Base-by-base conservation (phyloP, 306 rosid species). In the Trifolium dubium region DNA sequence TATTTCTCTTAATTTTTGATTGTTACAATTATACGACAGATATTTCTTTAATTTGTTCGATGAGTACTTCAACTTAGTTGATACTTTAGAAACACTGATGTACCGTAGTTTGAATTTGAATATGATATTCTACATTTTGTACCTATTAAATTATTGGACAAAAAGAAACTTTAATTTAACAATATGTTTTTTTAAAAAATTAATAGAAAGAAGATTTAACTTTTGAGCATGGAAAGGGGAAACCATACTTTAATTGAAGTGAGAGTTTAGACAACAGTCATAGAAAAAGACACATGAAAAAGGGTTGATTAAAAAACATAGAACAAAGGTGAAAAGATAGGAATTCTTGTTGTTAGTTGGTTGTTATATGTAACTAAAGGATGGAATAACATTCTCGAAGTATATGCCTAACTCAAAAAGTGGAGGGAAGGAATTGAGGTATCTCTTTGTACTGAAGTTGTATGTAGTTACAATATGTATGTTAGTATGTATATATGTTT, bases 331-430 rank as follows among this genome's bases (percentile, higher is more conserved):
- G 51, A 56, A 67, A 69, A 75, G 15, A 65, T 23, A 9, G 8
- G 69, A 31, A 65, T 17, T 63, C 34, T 23, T 55, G 61, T 23
- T 50, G 11, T 35, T 19, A 40, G 59, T 67, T 67, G n/a, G n/a
- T n/a, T n/a, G n/a, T 18, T 53, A 23, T 8, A 13, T 35, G 6
- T 35, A 35, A 35, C 6, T 10, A 46, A 40, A 51, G 72, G 77
- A 41, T n/a, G 41, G 60, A 66, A 65, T 77, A 76, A 51, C 30
- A 43, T 32, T 31, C 65, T 62, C 18, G 10, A 67, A 63, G 81
- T 69, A 72, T 72, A 83, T 88, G 85, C 85, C 40, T 74, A 64
- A 66, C 83, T 85, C n/a, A 53, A 49, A 13, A 5, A 53, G 67
- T 70, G 31, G 41, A 71, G 58, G 77, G 77, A 79, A 37, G 75